Conservation (phyloP, 1,284 basidiomycete species). For the Farysia itapuensis region DNA sequence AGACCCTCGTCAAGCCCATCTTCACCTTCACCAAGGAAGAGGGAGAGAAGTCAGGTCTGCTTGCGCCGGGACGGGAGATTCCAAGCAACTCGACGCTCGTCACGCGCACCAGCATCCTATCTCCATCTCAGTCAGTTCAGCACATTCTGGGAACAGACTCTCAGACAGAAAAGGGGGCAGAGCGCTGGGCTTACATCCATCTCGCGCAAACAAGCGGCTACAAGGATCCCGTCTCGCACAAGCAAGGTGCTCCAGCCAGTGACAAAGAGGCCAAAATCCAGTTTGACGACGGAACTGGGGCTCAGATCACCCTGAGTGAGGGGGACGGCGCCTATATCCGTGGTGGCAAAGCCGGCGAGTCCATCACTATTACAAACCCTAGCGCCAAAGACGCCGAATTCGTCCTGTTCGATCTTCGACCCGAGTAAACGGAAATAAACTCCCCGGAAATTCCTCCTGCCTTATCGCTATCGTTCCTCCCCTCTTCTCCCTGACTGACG, state of each 20-base stretch:
- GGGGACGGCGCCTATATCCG: slow-evolving; percentile 40
- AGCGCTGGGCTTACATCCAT: slow-evolving; percentile 49
- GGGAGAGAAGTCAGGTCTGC: slow-evolving; percentile 14
- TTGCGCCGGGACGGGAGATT: slow-evolving; percentile 31
- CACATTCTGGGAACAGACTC: slow-evolving; percentile 38
- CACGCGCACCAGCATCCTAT: slow-evolving; percentile 31
- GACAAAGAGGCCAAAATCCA: slow-evolving; percentile 62
- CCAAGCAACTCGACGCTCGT: slow-evolving; percentile 35
- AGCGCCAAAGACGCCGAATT: slow-evolving; percentile 22
- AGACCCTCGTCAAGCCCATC: slow-evolving; percentile 42
- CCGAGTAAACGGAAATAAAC: too few relatives aligned
- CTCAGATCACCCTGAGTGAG: slow-evolving; percentile 60
- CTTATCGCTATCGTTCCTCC: too few relatives aligned
- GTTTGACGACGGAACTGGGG: slow-evolving; percentile 62
- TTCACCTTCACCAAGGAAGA: slow-evolving; percentile 16
- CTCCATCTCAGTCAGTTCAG: slow-evolving; percentile 12
- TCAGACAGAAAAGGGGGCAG: slow-evolving; percentile 5
- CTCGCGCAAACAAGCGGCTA: slow-evolving; percentile 40
- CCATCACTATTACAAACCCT: slow-evolving; percentile 11
- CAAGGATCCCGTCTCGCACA: slow-evolving; percentile 52
- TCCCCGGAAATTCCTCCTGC: too few relatives aligned
- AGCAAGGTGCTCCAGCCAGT: slow-evolving; percentile 46
- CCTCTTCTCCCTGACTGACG: too few relatives aligned
- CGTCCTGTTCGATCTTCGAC: slow-evolving; percentile 22
- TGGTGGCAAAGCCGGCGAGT: slow-evolving; percentile 17